A percentile compares a stretch with the other conserved stretches of the same genome.
phyloP scores from a whole-genome alignment of 1,284 basidiomycete species.

The Peniophora sp. region DNA sequence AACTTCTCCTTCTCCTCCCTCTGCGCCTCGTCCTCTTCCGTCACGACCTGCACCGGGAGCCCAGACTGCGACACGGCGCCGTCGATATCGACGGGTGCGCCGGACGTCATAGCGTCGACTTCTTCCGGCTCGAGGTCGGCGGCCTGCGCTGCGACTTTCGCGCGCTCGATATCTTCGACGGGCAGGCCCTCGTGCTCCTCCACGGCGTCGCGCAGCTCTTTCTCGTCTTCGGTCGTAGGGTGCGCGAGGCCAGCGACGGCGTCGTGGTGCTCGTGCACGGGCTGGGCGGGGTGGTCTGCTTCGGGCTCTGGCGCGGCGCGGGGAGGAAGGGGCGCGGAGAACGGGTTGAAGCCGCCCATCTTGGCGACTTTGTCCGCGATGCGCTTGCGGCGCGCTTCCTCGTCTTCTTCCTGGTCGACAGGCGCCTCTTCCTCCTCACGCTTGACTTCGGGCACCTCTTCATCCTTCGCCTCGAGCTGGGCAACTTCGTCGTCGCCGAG shows the following conservation, averaged over 20 bases:
- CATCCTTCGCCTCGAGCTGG: background rate
- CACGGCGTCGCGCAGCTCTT: background rate
- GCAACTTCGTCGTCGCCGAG: slow-evolving; percentile 1
- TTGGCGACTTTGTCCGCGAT: slow-evolving; percentile 56
- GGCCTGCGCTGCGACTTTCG: slow-evolving; percentile 7
- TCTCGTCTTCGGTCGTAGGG: background rate
- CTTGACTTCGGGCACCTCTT: background rate
- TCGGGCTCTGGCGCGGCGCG: slow-evolving; percentile 7
- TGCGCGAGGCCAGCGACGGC: background rate
- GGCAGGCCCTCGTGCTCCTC: background rate
- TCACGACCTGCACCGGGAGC: slow-evolving; percentile 1
- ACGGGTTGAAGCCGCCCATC: slow-evolving; percentile 61
- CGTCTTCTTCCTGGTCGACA: slow-evolving; percentile 42
- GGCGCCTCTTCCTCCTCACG: slow-evolving; percentile 11
- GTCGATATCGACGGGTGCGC: background rate
- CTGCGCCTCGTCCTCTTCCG: slow-evolving; percentile 4
- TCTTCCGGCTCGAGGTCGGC: slow-evolving; percentile 2
- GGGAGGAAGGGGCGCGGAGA: slow-evolving; percentile 29
- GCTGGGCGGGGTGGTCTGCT: background rate
- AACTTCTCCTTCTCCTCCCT: background rate
- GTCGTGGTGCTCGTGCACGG: background rate
- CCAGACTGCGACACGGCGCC: background rate
- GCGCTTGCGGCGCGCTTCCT: slow-evolving; percentile 41
- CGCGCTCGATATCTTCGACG: slow-evolving; percentile 12
- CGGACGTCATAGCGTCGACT: background rate